These are phyloP conservation scores for Candida glaebosa DNA, from an alignment of 805 yeast species.

Conservation along the genomic window DNA sequence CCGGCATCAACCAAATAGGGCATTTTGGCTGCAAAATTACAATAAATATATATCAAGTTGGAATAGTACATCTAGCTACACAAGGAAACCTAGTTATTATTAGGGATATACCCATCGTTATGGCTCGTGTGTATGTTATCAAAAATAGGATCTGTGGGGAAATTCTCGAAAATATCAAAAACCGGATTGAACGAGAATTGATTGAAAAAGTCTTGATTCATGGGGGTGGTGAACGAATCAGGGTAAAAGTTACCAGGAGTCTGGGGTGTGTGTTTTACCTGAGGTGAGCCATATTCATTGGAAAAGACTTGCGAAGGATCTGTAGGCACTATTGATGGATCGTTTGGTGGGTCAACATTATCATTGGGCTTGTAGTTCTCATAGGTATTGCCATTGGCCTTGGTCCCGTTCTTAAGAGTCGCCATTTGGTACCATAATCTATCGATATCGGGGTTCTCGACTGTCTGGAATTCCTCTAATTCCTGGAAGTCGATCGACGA, in stretches of 20 bases:
- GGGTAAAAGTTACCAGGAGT: not conserved
- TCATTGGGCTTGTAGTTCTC: not conserved
- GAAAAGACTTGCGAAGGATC: not conserved
- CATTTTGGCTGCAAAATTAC: not conserved
- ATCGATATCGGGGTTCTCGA: slow-evolving; percentile 31
- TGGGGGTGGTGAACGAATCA: not conserved
- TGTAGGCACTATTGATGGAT: not conserved
- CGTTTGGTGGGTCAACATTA: not conserved
- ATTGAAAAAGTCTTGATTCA: not conserved
- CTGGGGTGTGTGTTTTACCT: not conserved
- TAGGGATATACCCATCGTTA: not conserved
- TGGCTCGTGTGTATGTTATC: not conserved
- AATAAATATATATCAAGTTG: not conserved
- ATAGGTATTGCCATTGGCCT: not conserved
- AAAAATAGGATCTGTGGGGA: slow-evolving; percentile 5
- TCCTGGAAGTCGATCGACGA: slow-evolving; percentile 2
- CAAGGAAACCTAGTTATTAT: not conserved
- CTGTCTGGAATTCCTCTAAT: slow-evolving; percentile 13
- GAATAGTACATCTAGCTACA: not conserved
- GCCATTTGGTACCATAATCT: slow-evolving; percentile 33
- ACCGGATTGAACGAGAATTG: slow-evolving; percentile 4
- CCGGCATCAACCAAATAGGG: slow-evolving; percentile 3
- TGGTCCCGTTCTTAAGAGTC: slow-evolving; percentile 3
- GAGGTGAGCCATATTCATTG: not conserved
- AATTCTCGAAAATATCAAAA: slow-evolving; percentile 6